These are phyloP conservation scores for Lecanicillium sp. DNA, from an alignment of 2,329 filamentous ascomycete genomes.

Conservation along the genomic window DNA sequence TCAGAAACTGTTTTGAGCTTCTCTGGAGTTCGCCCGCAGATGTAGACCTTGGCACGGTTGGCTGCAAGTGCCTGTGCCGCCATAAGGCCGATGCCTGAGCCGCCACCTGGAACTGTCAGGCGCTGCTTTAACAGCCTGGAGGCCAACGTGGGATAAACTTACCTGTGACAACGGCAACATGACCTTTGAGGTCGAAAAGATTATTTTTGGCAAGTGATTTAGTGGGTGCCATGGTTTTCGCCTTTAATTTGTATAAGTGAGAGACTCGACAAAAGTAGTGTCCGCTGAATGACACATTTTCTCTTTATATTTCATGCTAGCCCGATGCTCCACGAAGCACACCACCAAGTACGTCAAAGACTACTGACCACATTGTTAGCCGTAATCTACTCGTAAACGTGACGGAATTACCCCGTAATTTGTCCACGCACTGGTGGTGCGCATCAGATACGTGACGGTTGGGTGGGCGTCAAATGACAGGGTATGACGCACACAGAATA, in stretches of 20 bases:
- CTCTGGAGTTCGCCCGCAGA: conserved; percentile 56
- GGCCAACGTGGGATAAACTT: conserved; percentile 5
- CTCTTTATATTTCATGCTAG: too few species aligned
- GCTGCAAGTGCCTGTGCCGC: conserved; percentile 57
- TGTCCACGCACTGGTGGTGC: too few species aligned
- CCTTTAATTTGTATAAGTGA: background rate
- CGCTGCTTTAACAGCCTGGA: background rate
- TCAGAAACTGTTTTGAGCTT: conserved; percentile 54
- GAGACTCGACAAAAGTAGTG: too few species aligned
- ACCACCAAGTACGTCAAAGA: too few species aligned
- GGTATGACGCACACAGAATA: too few species aligned
- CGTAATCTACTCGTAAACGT: too few species aligned
- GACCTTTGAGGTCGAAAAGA: conserved; percentile 34
- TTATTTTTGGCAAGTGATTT: conserved; percentile 5
- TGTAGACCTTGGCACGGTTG: conserved; percentile 64
- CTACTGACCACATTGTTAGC: too few species aligned
- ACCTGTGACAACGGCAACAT: conserved; percentile 39
- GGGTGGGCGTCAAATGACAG: too few species aligned
- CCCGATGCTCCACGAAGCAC: too few species aligned
- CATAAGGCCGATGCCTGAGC: conserved; percentile 62
- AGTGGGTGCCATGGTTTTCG: conserved; percentile 2
- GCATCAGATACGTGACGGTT: too few species aligned
- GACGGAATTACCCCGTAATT: too few species aligned
- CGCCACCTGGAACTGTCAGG: conserved; percentile 29
- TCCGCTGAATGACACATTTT: too few species aligned